Conservation (phyloP, 2,329 filamentous ascomycete genomes). For the Arthrinium phaeospermum region DNA sequence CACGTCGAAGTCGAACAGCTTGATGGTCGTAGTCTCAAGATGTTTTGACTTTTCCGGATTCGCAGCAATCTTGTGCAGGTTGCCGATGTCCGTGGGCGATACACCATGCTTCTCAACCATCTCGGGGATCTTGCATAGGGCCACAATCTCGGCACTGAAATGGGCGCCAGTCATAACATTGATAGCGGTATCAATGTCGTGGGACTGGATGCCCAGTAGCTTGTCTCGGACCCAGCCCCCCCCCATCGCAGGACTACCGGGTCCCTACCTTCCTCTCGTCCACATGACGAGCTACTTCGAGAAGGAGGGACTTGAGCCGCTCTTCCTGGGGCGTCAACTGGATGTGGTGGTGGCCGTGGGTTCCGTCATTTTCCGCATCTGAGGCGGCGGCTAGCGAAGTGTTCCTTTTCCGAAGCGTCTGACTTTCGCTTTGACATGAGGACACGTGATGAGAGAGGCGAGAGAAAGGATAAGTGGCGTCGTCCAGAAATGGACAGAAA, state of each 20-base stretch:
- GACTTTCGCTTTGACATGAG: constrained; percentile 40
- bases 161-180: constrained; percentile 82
- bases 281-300: constrained; percentile 80
- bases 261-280: constrained; percentile 56
- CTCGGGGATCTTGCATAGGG: constrained; percentile 67
- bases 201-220: constrained; percentile 71
- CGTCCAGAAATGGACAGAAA: not conserved
- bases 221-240: constrained; percentile 91
- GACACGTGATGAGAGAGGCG: not conserved
- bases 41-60: constrained; percentile 98
- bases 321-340: constrained; percentile 72
- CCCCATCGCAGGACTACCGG: constrained; percentile 73
- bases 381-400: constrained; percentile 27
- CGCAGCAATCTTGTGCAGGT: constrained; percentile 84
- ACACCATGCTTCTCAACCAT: constrained; percentile 68
- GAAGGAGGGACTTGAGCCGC: constrained; percentile 74
- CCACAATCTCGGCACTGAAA: constrained; percentile 72
- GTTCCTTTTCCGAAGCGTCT: constrained; percentile 29
- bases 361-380: constrained; percentile 37
- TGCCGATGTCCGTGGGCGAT: constrained; percentile 66
- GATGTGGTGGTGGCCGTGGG: constrained; percentile 42
- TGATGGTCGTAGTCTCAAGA: constrained; percentile 87
- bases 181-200: constrained; percentile 87
- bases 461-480: not conserved
- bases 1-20: constrained; percentile 83